Evolutionary conservation across 345 rosid genomes (phyloP), one percentile per base, ranked within the genome.

Genomic region (Lepidium didymum): DNA sequence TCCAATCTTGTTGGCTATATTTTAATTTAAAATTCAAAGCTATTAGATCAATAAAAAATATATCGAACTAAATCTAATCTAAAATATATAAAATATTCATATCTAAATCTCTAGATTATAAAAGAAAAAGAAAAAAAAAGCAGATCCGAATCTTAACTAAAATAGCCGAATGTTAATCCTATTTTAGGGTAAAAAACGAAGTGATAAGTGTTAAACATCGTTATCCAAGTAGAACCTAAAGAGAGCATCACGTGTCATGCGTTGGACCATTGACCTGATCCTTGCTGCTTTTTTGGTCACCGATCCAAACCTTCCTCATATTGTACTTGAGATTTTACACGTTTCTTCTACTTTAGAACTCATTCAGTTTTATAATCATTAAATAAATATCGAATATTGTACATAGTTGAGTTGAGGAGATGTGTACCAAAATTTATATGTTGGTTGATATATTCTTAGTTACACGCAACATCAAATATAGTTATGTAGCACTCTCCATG

Each of bases 221-320:
- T 18, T 36, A 14, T 71, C 56, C 9, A 62, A 62, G 42, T 63
- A 35, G 47, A 53, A 63, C 55, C 6, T 19, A 62, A 62, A 53
- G 21, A 63, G 63, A 63, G 63, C 50, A 71, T 44, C 42, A 70
- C 76, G 64, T 62, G 69, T 35, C 70, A 25, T 46, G 64, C 64
- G 5, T 45, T 55, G 43, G 58, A 14, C 51, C 57, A 55, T 64
- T 72, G 51, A 46, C 64, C 43, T 29, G 64, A 72, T 72, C 23
- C 43, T 72, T 72, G 70, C 76, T 56, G 36, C 43, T 35, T 71
- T 27, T 63, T 63, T 63, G 69, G 49, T 45, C 35, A 37, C 70
- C 43, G 19, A 37, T 63, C 54, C 27, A 55, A 46, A 44, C 69
- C 50, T 71, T 25, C 69, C 41, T 40, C 23, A 45, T 54, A 54